Evolutionary conservation across 148 eudicot genomes (phyloP).

Genomic region (Polygonum aviculare): DNA sequence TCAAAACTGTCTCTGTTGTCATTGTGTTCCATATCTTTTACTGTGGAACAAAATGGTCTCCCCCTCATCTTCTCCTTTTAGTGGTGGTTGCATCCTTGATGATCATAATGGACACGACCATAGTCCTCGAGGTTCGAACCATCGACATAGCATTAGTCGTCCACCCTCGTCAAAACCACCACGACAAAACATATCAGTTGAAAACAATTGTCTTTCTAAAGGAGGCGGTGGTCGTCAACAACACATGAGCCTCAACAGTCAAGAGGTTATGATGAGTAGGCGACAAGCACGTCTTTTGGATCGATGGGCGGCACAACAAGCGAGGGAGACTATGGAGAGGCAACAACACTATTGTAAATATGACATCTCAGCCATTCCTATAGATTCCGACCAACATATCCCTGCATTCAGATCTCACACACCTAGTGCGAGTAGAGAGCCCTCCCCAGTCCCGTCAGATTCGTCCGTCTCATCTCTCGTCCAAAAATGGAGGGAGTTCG

Average conservation of each 20-base stretch:
- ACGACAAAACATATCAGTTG: slow-evolving; percentile 9
- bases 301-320: slow-evolving; percentile 17
- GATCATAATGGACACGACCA: slow-evolving; percentile 28
- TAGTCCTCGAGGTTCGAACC: neutral
- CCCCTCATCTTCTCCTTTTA: slow-evolving; percentile 41
- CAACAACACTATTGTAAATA: neutral
- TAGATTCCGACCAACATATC: neutral
- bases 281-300: slow-evolving; percentile 12
- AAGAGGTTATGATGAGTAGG: neutral
- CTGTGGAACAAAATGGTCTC: slow-evolving; percentile 26
- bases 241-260: neutral
- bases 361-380: neutral
- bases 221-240: too few relatives aligned
- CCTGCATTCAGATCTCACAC: slow-evolving; percentile 6
- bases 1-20: neutral
- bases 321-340: slow-evolving; percentile 8
- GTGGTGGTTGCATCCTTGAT: slow-evolving; percentile 23
- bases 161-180: neutral
- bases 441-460: slow-evolving; percentile 20
- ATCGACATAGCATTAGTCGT: neutral
- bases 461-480: slow-evolving; percentile 59
- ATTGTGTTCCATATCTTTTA: neutral
- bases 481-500: slow-evolving; percentile 42
- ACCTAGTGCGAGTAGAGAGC: slow-evolving; percentile 1
- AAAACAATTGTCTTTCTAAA: too few relatives aligned